A percentile compares a stretch with the other conserved stretches of the same genome.
Evolutionary conservation across 306 rosid species (phyloP).

Genomic region (Gillenia trifoliata): DNA sequence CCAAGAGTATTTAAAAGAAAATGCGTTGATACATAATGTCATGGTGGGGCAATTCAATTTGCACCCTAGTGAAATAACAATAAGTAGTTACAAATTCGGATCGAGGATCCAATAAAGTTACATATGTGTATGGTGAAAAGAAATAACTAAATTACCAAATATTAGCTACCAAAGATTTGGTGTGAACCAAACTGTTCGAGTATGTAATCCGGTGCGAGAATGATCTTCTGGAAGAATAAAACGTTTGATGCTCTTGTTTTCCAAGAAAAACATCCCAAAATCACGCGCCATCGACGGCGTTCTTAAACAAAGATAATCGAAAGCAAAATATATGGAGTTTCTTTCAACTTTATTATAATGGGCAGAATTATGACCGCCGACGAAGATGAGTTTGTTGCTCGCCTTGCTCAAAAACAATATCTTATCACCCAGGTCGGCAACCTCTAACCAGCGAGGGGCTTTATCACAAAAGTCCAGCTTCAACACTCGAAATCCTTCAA

Average conservation of each 20-base stretch:
- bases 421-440: neutral
- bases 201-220: neutral
- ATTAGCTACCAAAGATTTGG: neutral
- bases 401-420: neutral
- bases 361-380: neutral
- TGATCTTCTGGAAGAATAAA: neutral
- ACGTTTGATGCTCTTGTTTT: neutral
- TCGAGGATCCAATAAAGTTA: no score
- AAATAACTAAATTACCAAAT: no score
- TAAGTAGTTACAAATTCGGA: no score
- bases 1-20: no score
- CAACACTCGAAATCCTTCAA: neutral
- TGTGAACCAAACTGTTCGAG: neutral
- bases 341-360: neutral
- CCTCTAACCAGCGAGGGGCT: neutral
- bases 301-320: neutral
- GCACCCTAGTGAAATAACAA: no score
- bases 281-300: neutral
- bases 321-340: constrained; percentile 1
- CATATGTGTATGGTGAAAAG: no score
- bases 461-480: neutral
- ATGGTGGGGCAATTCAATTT: no score
- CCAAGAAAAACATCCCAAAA: neutral
- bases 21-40: no score
- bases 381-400: neutral